These are phyloP conservation scores for Phaeotremella skinneri DNA, from an alignment of 768 basidiomycete genomes.

Conservation along the genomic window DNA sequence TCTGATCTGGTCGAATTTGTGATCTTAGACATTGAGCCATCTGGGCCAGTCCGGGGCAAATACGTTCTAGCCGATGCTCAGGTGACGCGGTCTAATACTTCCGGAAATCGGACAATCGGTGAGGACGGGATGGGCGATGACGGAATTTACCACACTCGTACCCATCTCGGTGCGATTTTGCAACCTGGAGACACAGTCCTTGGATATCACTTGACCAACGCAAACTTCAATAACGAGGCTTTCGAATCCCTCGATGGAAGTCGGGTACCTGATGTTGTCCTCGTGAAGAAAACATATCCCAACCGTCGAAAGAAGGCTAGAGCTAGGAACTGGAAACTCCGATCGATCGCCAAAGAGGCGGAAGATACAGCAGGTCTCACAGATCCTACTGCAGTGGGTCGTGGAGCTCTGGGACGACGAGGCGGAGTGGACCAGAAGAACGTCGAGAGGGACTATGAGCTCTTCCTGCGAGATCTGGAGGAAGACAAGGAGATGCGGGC, in stretches of 20 bases:
- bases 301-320: conserved; percentile 86
- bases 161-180: conserved; percentile 87
- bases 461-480: conserved; percentile 89
- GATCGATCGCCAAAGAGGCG: conserved; percentile 87
- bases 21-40: conserved; percentile 87
- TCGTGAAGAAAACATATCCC: conserved; percentile 94
- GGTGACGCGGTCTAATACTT: conserved; percentile 75
- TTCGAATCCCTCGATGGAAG: conserved; percentile 64
- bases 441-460: conserved; percentile 94
- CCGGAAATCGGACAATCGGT: conserved; percentile 58
- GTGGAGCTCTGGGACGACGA: conserved; percentile 84
- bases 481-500: conserved; percentile 89
- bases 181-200: conserved; percentile 93
- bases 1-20: conserved; percentile 92
- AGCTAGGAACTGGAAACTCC: conserved; percentile 78
- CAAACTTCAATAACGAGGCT: conserved; percentile 90
- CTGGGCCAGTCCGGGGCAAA: conserved; percentile 68
- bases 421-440: conserved; percentile 87
- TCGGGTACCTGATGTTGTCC: conserved; percentile 83
- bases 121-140: conserved; percentile 63
- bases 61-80: conserved; percentile 84
- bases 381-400: conserved; percentile 48
- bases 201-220: conserved; percentile 81
- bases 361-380: conserved; percentile 61
- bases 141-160: conserved; percentile 91